phyloP scores from a whole-genome alignment of 208 protist species.

The Trypanosoma vivax region DNA sequence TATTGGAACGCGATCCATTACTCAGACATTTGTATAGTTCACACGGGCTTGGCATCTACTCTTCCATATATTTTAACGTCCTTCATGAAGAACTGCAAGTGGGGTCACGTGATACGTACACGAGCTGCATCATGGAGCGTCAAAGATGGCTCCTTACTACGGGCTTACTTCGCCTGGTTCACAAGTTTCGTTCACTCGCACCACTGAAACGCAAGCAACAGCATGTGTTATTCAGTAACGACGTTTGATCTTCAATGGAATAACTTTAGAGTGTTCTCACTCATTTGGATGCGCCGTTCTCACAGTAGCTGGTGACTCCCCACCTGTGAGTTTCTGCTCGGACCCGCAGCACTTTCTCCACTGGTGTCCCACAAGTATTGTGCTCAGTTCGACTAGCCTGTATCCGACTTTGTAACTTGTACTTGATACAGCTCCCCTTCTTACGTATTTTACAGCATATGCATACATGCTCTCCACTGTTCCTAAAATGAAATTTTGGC shows the following conservation, averaged over 20 bases:
- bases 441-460: no score
- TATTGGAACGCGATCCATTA: conserved; percentile 30
- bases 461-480: no score
- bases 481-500: no score
- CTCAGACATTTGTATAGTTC: conserved; percentile 32
- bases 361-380: not conserved
- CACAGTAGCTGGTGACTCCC: conserved; percentile 1
- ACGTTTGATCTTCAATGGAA: conserved; percentile 58
- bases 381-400: no score
- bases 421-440: no score
- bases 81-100: conserved; percentile 72
- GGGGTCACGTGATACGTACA: conserved; percentile 75
- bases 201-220: conserved; percentile 85
- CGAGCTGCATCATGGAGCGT: conserved; percentile 44
- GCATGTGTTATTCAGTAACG: conserved; percentile 87
- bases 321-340: conserved; percentile 5
- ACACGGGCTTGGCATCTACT: conserved; percentile 60
- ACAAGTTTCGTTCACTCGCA: conserved; percentile 70
- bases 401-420: no score
- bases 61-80: conserved; percentile 78
- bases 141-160: conserved; percentile 60
- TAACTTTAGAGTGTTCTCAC: not conserved
- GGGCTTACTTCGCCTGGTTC: conserved; percentile 53
- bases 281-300: not conserved
- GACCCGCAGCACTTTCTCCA: conserved; percentile 4